phyloP scores from a whole-genome alignment of 192 early-diverging fungal species.

The Backusella sp. region DNA sequence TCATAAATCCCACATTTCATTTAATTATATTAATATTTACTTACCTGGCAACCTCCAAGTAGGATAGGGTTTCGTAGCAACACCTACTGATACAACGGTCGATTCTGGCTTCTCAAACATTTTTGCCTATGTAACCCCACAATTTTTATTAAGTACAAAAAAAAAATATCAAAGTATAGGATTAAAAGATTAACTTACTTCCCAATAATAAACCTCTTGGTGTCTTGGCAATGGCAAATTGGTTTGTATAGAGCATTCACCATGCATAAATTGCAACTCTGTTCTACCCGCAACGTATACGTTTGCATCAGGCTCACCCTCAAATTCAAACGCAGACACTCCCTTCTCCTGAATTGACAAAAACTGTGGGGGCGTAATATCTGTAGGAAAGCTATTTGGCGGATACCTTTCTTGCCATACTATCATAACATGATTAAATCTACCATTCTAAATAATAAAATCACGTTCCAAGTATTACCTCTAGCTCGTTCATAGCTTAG shows the following conservation, averaged over 20 bases:
- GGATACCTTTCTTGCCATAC: constrained; percentile 73
- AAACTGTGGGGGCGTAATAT: constrained; percentile 73
- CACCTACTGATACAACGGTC: constrained; percentile 48
- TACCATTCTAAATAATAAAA: not conserved
- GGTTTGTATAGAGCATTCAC: constrained; percentile 74
- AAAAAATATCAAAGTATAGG: not conserved
- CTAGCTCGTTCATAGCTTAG: constrained; percentile 44
- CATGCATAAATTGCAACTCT: constrained; percentile 73
- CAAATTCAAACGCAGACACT: constrained; percentile 83
- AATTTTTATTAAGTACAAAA: not conserved
- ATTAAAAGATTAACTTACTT: constrained; percentile 31
- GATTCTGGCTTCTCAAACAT: constrained; percentile 37
- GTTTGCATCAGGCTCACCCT: constrained; percentile 59
- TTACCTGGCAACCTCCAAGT: constrained; percentile 45
- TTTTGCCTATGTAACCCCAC: constrained; percentile 19
- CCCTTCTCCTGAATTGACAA: constrained; percentile 78
- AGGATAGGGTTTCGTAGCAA: constrained; percentile 49
- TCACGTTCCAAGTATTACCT: constrained; percentile 15
- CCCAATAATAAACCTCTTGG: constrained; percentile 83
- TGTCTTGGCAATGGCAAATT: constrained; percentile 78
- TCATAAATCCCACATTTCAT: not conserved
- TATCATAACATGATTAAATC: constrained; percentile 2
- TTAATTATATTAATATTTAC: not conserved
- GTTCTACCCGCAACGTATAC: constrained; percentile 69
- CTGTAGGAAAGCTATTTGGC: constrained; percentile 69